Conservation (phyloP, 2,329 filamentous ascomycete genomes). For the Coleophoma crateriformis region DNA sequence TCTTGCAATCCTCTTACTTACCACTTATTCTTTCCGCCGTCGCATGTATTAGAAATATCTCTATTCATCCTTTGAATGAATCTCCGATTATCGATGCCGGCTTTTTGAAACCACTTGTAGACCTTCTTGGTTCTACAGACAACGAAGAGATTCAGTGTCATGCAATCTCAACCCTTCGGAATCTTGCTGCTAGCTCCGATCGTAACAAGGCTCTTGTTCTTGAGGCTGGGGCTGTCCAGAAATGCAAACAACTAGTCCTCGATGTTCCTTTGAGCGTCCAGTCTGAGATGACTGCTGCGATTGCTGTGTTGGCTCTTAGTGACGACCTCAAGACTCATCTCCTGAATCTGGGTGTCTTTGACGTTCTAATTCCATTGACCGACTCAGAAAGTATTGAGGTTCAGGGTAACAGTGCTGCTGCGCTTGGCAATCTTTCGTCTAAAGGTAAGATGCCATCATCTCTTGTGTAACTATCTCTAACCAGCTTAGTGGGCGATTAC, state of each 20-base stretch:
- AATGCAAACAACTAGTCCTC: conserved; percentile 94
- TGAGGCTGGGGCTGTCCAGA: conserved; percentile 93
- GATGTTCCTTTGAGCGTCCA: conserved; percentile 92
- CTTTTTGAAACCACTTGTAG: conserved; percentile 89
- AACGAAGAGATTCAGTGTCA: conserved; percentile 99
- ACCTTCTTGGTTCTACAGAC: conserved; percentile 88
- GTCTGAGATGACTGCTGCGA: conserved; percentile 99
- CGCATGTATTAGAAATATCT: conserved; percentile 97
- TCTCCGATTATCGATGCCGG: conserved; percentile 98
- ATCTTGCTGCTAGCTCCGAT: conserved; percentile 93
- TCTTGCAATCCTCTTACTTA: conserved; percentile 91
- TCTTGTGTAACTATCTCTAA: conserved; percentile 15
- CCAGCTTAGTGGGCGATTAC: conserved; percentile 79
- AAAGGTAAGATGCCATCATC: conserved; percentile 61
- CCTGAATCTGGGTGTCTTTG: conserved; percentile 87
- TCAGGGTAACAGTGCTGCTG: conserved; percentile 95
- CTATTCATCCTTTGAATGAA: conserved; percentile 95
- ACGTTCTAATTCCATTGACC: conserved; percentile 91
- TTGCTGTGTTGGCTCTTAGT: conserved; percentile 90
- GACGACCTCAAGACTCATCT: conserved; percentile 93
- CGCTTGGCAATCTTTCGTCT: conserved; percentile 89
- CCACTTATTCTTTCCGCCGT: conserved; percentile 95
- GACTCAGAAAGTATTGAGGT: conserved; percentile 96
- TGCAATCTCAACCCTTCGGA: conserved; percentile 92
- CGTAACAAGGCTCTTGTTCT: conserved; percentile 97